Conservation (phyloP, 768 basidiomycete genomes). For the Podaxis sp. region DNA sequence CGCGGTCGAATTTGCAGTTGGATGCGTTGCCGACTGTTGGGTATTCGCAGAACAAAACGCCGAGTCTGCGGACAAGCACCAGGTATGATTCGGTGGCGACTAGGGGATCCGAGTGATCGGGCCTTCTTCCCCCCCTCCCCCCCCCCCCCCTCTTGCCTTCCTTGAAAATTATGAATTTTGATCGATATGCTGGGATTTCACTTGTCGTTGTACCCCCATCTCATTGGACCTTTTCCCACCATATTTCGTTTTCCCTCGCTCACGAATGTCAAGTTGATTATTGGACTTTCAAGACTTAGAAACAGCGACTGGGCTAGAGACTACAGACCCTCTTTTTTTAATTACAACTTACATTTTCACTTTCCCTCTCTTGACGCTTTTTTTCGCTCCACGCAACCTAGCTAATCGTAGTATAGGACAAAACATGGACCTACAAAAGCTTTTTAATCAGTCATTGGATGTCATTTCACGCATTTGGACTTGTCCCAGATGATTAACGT, state of each 20-base stretch:
- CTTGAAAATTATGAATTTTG: not conserved
- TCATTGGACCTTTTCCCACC: not conserved
- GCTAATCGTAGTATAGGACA: not conserved
- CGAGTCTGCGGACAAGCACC: not conserved
- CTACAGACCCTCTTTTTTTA: not conserved
- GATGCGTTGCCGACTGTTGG: constrained; percentile 4
- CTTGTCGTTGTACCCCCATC: not conserved
- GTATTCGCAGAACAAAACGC: constrained; percentile 1
- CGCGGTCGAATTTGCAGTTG: constrained; percentile 10
- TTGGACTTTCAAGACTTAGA: too few species aligned
- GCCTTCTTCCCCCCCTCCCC: not conserved
- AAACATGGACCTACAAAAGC: not conserved
- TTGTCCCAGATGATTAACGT: not conserved
- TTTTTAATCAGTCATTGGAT: not conserved
- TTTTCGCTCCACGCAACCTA: not conserved
- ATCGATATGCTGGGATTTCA: not conserved
- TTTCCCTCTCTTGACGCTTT: not conserved
- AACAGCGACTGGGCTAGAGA: not conserved
- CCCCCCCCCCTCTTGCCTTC: not conserved
- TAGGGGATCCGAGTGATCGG: not conserved
- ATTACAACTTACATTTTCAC: not conserved
- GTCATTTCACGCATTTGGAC: not conserved
- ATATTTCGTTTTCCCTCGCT: not conserved
- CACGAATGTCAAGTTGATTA: not conserved
- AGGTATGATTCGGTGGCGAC: not conserved